phyloP scores from a whole-genome alignment of 768 basidiomycete genomes.

The Leccinum obscurum region DNA sequence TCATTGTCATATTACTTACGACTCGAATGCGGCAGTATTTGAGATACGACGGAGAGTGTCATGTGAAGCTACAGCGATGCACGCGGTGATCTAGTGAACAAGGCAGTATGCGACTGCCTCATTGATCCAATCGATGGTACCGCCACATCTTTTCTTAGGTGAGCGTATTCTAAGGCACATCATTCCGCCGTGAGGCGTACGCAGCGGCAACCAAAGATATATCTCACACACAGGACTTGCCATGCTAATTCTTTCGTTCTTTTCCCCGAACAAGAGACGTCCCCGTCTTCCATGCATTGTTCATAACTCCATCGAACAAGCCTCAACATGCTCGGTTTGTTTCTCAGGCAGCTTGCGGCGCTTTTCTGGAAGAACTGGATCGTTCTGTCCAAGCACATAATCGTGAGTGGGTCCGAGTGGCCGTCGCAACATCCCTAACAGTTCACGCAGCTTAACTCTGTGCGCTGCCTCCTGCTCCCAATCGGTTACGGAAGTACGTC shows the following conservation, averaged over 20 bases:
- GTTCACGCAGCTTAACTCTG: slow-evolving; percentile 48
- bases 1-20: too few species aligned
- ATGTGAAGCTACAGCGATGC: too few species aligned
- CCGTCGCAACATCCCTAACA: slow-evolving; percentile 3
- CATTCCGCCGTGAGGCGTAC: neutral
- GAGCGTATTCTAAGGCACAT: too few species aligned
- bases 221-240: neutral
- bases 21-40: too few species aligned
- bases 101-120: too few species aligned
- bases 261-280: neutral
- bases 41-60: too few species aligned
- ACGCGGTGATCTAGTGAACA: too few species aligned
- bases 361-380: slow-evolving; percentile 78
- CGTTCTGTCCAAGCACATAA: slow-evolving; percentile 60
- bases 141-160: too few species aligned
- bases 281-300: neutral
- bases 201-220: slow-evolving; percentile 2
- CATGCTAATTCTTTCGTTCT: neutral
- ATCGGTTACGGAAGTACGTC: slow-evolving; percentile 52
- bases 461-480: slow-evolving; percentile 64
- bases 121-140: too few species aligned
- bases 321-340: slow-evolving; percentile 36
- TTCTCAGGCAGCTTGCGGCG: slow-evolving; percentile 61
- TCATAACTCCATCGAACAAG: slow-evolving; percentile 1
- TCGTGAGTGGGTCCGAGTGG: slow-evolving; percentile 42